Base-by-base conservation (phyloP, 345 rosid genomes). In the Aethionema arabicum region DNA sequence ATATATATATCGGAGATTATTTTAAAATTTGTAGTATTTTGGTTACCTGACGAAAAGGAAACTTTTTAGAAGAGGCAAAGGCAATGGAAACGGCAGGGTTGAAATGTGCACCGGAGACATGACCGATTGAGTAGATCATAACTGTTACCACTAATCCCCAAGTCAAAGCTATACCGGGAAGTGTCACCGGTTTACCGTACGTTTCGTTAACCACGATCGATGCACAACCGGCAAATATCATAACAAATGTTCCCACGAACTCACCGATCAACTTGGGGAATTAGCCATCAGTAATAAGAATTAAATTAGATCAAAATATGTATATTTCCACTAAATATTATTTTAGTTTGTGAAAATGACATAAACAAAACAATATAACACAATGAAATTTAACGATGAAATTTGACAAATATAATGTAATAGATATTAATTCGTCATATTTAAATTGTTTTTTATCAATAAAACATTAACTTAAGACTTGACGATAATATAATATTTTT, bases 51-150 rank as follows among this genome's bases (percentile, higher is more conserved):
- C 11, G 33, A 68, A 73, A 66, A 2, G 83, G 79, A 39, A 80
- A 78, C 36, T 68, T 70, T 27, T 56, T 52, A 3, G 53, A 61
- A n/a, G 67, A 45, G 0, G 79, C 80, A 27, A 80, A 68, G 16
- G 80, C 82, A 40, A 80, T 52, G 11, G 82, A 77, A 27, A 83
- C 73, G 11, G 82, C 81, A n/a, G 80, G 85, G 39, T 83, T 83
- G 66, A 78, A 74, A 72, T 83, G 83, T 47, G 79, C 82, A 35
- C 88, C 85, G 1, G 82, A 80, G 45, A 83, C 61, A 51, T 77
- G 85, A 7, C 88, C 83, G 2, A 74, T 36, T 11, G 80, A 44
- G 40, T 78, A 72, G 9, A 72, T 64, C 63, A 80, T 48, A 42
- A 77, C 78, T 78, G 56, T 80, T 64, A 75, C 52, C 21, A 69